A percentile compares a stretch with the other conserved stretches of the same genome.
These are phyloP conservation scores for Eudorina sp. DNA, from an alignment of 139 green algal genomes.

Conservation along the genomic window DNA sequence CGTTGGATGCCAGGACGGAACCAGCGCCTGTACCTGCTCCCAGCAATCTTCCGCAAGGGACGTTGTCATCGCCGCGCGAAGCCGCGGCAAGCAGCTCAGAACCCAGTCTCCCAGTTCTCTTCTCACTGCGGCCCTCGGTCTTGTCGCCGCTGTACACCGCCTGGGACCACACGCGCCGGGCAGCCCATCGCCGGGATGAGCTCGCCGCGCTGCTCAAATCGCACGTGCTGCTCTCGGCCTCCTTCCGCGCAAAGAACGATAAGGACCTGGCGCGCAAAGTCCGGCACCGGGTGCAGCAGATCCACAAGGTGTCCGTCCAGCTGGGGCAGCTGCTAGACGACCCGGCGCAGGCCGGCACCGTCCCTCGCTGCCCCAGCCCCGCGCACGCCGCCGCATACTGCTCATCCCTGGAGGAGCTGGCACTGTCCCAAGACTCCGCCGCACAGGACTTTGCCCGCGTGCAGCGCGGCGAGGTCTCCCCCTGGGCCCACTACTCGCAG, in stretches of 20 bases:
- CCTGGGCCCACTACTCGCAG: slow-evolving; percentile 62
- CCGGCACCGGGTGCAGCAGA: background rate
- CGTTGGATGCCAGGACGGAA: background rate
- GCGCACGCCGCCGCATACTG: slow-evolving; percentile 42
- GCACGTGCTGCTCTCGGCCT: slow-evolving; percentile 31
- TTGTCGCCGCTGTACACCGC: slow-evolving; percentile 45
- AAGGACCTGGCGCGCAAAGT: background rate
- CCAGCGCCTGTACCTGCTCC: background rate
- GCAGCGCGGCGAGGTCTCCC: slow-evolving; percentile 31
- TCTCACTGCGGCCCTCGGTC: slow-evolving; percentile 44
- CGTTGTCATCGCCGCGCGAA: background rate
- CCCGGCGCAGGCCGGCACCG: no score
- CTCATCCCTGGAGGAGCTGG: slow-evolving; percentile 39
- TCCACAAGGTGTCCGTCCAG: background rate
- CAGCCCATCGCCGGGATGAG: slow-evolving; percentile 28
- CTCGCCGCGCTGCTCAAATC: slow-evolving; percentile 57
- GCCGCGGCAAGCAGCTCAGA: background rate
- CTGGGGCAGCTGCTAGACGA: background rate
- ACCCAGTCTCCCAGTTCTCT: background rate
- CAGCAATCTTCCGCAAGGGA: background rate
- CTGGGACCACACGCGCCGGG: slow-evolving; percentile 14
- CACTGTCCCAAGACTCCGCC: background rate
- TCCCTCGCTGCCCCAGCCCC: background rate
- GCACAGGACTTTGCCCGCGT: slow-evolving; percentile 43
- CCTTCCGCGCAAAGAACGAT: background rate